phyloP scores from a whole-genome alignment of 1,284 basidiomycete genomes.

The Cystobasidiaceae sp. region DNA sequence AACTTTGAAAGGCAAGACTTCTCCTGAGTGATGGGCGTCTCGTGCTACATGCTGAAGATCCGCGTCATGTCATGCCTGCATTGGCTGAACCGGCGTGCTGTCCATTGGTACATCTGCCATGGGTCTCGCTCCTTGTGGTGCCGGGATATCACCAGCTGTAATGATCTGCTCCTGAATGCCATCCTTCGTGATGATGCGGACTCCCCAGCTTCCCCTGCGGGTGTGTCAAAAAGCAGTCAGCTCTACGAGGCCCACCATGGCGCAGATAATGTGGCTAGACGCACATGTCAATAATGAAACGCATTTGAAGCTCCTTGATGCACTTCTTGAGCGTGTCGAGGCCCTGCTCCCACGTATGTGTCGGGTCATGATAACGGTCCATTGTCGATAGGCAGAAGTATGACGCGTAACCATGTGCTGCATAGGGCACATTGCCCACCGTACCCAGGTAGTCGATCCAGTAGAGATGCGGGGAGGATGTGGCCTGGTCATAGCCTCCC shows the following conservation, averaged over 20 bases:
- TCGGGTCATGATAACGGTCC: conserved; percentile 81
- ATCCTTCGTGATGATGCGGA: conserved; percentile 29
- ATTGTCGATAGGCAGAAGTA: conserved; percentile 89
- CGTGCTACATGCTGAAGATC: not conserved
- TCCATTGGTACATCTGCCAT: conserved; percentile 23
- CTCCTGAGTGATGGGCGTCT: not conserved
- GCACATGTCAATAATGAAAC: conserved; percentile 69
- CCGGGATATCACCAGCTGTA: conserved; percentile 17
- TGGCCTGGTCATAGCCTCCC: conserved; percentile 77
- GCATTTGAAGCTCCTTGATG: conserved; percentile 79
- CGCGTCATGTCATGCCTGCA: not conserved
- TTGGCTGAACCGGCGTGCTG: not conserved
- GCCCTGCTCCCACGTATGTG: conserved; percentile 75
- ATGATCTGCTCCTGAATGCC: conserved; percentile 24
- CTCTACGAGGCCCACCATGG: not conserved
- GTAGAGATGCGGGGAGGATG: conserved; percentile 64
- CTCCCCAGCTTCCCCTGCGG: conserved; percentile 26
- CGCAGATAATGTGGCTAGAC: not conserved
- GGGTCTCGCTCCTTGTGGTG: conserved; percentile 14
- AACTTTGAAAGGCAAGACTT: not conserved
- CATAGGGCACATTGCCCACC: conserved; percentile 80
- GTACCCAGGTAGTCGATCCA: conserved; percentile 97
- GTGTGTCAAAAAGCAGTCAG: not conserved
- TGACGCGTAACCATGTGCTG: conserved; percentile 89
- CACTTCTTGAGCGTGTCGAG: conserved; percentile 76